Conservation (phyloP, 345 rosid species). For the Noccaea caerulescens region DNA sequence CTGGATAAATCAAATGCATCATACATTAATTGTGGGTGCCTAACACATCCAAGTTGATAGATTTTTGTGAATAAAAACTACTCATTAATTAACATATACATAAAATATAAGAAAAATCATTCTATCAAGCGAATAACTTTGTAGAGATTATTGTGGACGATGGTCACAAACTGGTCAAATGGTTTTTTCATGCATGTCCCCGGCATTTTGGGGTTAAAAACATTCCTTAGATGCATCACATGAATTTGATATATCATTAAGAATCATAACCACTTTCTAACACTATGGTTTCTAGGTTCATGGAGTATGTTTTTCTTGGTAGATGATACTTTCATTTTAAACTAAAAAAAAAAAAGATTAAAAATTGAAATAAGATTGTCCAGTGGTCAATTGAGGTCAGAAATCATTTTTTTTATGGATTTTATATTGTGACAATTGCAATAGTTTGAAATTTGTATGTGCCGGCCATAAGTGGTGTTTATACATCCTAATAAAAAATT, state of each 20-base stretch:
- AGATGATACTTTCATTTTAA: conserved; percentile 18
- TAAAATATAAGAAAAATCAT: conserved; percentile 27
- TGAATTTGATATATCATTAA: conserved; percentile 42
- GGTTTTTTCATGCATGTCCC: conserved; percentile 40
- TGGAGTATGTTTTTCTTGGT: conserved; percentile 42
- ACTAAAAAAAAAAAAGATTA: neutral
- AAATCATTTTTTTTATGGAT: neutral
- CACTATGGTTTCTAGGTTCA: conserved; percentile 38
- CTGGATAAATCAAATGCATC: conserved; percentile 32
- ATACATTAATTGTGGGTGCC: conserved; percentile 38
- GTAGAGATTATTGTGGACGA: conserved; percentile 38
- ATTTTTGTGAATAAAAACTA: conserved; percentile 18
- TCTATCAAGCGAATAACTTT: conserved; percentile 30
- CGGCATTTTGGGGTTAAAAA: conserved; percentile 46
- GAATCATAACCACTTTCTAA: conserved; percentile 37
- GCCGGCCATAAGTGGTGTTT: neutral
- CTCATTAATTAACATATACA: conserved; percentile 21
- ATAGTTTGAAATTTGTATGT: neutral
- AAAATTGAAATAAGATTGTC: neutral
- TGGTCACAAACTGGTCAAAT: conserved; percentile 43
- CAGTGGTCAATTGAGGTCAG: conserved; percentile 16
- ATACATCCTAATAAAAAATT: neutral
- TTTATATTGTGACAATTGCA: neutral
- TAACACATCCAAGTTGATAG: conserved; percentile 41
- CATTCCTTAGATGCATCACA: conserved; percentile 43